Evolutionary conservation across 208 protist genomes (phyloP), one percentile per base, ranked within the genome.

Genomic region (Leishmania aethiopica): DNA sequence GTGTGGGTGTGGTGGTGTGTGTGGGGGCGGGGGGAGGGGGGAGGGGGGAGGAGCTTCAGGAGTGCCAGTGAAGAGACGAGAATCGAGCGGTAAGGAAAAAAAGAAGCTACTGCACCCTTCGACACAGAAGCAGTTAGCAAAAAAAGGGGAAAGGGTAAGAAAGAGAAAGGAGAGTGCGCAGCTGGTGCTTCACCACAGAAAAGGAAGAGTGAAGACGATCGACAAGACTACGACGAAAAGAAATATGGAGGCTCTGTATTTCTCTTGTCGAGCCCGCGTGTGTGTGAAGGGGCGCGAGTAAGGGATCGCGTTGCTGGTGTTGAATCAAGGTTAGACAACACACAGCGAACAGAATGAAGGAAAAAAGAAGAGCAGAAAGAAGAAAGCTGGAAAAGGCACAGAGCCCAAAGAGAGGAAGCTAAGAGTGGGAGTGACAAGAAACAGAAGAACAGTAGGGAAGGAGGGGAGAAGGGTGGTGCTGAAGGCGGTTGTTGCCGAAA

Each of bases 371-470:
- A 51, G 64, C 22, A 3, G 37, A 77, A 47, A 19, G 77, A 53
- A 78, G 72, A 73, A 81, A 78, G 60, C 17, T n/a, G 32, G 78
- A 22, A 47, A 60, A 72, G 59, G 73, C 77, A 37, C 40, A 80
- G 59, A 84, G 79, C 6, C 53, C 62, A 78, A 66, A 47, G 69
- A 45, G 67, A 70, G 51, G 76, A 57, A 13, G 72, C 13, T 47
- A 75, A 77, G 49, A 42, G 59, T 64, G n/a, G 59, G 59, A 7
- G 59, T 64, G 59, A 64, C 25, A 71, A 73, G 2, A 25, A 55
- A 60, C 57, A 28, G 67, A 79, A 82, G 77, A 81, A 78, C 10
- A 79, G 37, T 35, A 71, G 32, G 19, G 40, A 64, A 75, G 47
- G 11, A 77, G 62, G 40, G 40, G 25, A 72, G 25, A 47, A 28